Evolutionary conservation across 2,329 filamentous ascomycete species (phyloP), one percentile per base, ranked within the genome.

Genomic region (Colletotrichum simmondsii): DNA sequence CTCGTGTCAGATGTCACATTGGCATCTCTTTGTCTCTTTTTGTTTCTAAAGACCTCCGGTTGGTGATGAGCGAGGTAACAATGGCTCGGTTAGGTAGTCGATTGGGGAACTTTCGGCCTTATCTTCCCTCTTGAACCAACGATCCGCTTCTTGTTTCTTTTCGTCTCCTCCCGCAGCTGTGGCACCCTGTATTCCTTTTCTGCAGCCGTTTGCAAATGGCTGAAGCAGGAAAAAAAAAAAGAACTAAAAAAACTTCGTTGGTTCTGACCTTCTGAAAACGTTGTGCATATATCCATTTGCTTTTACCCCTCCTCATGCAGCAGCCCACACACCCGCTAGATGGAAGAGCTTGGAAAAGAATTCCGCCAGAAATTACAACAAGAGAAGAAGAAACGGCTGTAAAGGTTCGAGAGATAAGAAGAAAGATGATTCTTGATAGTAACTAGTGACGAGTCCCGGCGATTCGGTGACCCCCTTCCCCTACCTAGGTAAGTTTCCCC

Each of bases 1-100:
- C 12, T 28, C 19, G n/a, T n/a, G 46, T 72, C 65, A 72, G 59
- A 69, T 72, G 54, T 69, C 53, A 64, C 59, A 56, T 56, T 54
- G 28, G 56, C 22, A 54, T 54, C 63, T 24, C 24, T 42, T 52
- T 59, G 30, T 4, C 49, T 35, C 37, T 37, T 46, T 26, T 49
- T 56, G 35, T 24, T 57, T 28, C 32, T 10, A n/a, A 32, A 64
- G 42, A 28, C 14, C 10, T 54, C 61, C n/a, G 30, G 61, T 35
- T n/a, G 46, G 46, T 53, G 42, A 22, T 10, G 42, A 49, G 32
- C 10, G 60, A 35, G 60, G 60, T 30, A 53, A 53, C 46, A 26
- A 63, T 26, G 46, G 42, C 14, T 46, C 42, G 16, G 42, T 53
- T 64, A 22, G 46, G 26, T 64, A 22, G 60, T 53, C 14, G 28